Conservation (phyloP, 345 rosid species). For the Microthlaspi erraticum region DNA sequence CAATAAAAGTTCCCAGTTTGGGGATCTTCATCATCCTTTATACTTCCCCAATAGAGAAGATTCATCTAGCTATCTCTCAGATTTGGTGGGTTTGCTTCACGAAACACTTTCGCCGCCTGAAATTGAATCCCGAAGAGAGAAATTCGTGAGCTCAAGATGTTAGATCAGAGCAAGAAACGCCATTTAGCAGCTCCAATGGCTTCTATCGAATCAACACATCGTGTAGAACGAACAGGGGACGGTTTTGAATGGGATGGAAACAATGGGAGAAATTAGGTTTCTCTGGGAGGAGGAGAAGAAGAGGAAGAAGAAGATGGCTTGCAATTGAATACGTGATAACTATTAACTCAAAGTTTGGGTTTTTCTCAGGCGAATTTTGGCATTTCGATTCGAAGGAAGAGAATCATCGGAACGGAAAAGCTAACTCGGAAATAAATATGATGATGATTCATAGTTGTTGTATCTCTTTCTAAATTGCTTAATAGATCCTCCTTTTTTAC, state of each 20-base stretch:
- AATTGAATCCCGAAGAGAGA: slow-evolving; percentile 5
- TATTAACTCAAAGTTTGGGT: slow-evolving; percentile 14
- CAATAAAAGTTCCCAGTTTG: slow-evolving; percentile 21
- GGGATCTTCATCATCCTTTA: slow-evolving; percentile 36
- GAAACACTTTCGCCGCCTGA: slow-evolving; percentile 28
- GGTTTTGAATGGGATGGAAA: slow-evolving; percentile 17
- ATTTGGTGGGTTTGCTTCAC: slow-evolving; percentile 30
- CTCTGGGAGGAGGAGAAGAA: slow-evolving; percentile 9
- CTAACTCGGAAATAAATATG: slow-evolving; percentile 10
- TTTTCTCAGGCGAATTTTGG: slow-evolving; percentile 3
- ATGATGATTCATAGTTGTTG: slow-evolving; percentile 28
- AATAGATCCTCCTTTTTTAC: slow-evolving; percentile 10
- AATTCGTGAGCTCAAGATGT: slow-evolving; percentile 11
- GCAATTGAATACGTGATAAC: neutral
- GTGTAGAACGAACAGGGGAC: slow-evolving; percentile 16
- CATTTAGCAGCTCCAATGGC: slow-evolving; percentile 27
- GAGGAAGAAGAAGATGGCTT: slow-evolving; percentile 5
- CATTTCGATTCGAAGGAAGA: slow-evolving; percentile 20
- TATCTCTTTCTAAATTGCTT: slow-evolving; percentile 23
- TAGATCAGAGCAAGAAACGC: slow-evolving; percentile 30
- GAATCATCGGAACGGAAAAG: slow-evolving; percentile 32
- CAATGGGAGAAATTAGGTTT: slow-evolving; percentile 7
- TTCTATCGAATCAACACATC: slow-evolving; percentile 3
- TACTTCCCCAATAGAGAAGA: slow-evolving; percentile 2
- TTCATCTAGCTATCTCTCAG: slow-evolving; percentile 25